Evolutionary conservation across 495 filamentous ascomycete species (phyloP).

Genomic region (Lentithecium fluviatile): DNA sequence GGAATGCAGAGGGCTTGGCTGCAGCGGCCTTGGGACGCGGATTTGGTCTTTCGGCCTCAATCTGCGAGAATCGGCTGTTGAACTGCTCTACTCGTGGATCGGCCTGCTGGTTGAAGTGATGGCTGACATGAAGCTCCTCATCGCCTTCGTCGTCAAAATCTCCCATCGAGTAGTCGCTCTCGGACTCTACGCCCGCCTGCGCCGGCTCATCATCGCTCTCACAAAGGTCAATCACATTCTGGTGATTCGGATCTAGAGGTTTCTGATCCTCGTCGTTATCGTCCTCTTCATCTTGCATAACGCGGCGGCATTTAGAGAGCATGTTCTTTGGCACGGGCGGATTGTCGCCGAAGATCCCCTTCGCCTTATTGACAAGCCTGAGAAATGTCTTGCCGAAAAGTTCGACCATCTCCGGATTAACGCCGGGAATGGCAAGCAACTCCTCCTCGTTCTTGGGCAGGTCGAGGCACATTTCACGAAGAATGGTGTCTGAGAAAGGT

Average conservation of each 20-base stretch:
- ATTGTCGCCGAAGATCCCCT: slow-evolving; percentile 56
- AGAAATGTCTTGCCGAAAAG: slow-evolving; percentile 68
- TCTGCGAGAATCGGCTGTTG: slow-evolving; percentile 16
- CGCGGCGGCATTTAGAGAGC: slow-evolving; percentile 45
- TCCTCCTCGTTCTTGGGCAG: slow-evolving; percentile 62
- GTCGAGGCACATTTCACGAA: slow-evolving; percentile 79
- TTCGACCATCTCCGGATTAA: slow-evolving; percentile 67
- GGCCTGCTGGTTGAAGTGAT: slow-evolving; percentile 10
- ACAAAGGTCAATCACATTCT: slow-evolving; percentile 67
- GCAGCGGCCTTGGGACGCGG: slow-evolving; percentile 1
- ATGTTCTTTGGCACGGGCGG: neutral
- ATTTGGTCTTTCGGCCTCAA: slow-evolving; percentile 5
- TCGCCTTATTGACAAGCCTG: slow-evolving; percentile 58
- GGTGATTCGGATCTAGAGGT: slow-evolving; percentile 52
- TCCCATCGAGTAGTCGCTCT: slow-evolving; percentile 19
- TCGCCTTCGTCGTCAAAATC: slow-evolving; percentile 13
- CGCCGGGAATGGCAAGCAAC: slow-evolving; percentile 66
- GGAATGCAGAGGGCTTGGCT: slow-evolving; percentile 4
- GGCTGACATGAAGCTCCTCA: slow-evolving; percentile 26
- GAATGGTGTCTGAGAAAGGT: slow-evolving; percentile 74
- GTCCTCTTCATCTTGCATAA: slow-evolving; percentile 23
- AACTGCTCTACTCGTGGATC: slow-evolving; percentile 28
- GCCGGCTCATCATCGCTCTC: slow-evolving; percentile 55
- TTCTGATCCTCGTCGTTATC: slow-evolving; percentile 17
- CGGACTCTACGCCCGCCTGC: slow-evolving; percentile 31